Evolutionary conservation across 179 eudicot genomes (phyloP).

Genomic region (Silene noctiflora): DNA sequence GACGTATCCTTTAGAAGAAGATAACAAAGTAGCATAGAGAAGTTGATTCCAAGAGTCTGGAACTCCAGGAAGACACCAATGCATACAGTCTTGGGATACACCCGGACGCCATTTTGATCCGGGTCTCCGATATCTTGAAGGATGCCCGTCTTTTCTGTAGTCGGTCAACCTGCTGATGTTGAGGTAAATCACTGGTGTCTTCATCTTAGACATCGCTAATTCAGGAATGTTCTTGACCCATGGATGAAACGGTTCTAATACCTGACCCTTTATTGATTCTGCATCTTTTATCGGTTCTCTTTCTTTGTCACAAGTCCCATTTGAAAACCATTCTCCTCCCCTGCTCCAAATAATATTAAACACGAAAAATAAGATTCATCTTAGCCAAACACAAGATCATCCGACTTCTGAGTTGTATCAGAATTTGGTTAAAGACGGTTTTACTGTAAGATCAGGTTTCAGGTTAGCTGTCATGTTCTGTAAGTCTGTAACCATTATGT

Average conservation of each 20-base stretch:
- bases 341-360: conserved; percentile 23
- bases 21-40: conserved; percentile 43
- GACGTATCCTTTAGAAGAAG: neutral
- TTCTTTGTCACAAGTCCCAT: conserved; percentile 54
- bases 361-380: neutral
- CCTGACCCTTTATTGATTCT: conserved; percentile 42
- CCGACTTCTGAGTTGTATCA: too few relatives aligned
- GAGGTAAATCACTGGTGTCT: conserved; percentile 49
- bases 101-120: conserved; percentile 24
- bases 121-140: conserved; percentile 42
- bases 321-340: conserved; percentile 68
- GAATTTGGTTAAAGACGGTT: neutral
- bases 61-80: conserved; percentile 80
- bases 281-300: conserved; percentile 15
- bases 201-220: conserved; percentile 43
- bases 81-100: conserved; percentile 55
- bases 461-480: too few relatives aligned
- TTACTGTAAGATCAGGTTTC: neutral
- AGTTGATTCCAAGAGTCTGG: conserved; percentile 76
- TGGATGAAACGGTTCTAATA: conserved; percentile 43
- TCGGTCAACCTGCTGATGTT: conserved; percentile 57
- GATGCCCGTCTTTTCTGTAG: conserved; percentile 63
- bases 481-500: too few relatives aligned
- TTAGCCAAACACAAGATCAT: neutral
- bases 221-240: conserved; percentile 54